Base-by-base conservation (phyloP, 208 protist genomes). In the Herpetomonas samuelpessoai region DNA sequence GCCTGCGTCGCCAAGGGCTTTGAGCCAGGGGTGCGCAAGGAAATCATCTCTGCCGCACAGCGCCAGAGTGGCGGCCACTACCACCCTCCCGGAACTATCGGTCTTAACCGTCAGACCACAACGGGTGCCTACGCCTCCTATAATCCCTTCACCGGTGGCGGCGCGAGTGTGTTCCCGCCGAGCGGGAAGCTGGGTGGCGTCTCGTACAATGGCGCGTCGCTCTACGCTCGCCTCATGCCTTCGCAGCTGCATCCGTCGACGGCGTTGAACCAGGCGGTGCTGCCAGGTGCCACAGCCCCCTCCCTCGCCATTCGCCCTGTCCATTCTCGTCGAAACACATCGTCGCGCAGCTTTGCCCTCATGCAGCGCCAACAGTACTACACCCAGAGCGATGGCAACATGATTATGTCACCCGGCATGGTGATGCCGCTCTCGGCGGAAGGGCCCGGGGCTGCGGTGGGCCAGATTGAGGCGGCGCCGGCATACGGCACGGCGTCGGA, bases 281-380 rank as follows among this genome's bases (percentile, higher is more conserved):
- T 86, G 22, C 58, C 68, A 0, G 82, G 81, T 7, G 75, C 71
- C 0, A 67, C 79, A 51, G 72, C 82, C 7, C 82, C 88, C 3
- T 79, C 81, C 30, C 65, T 94, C 16, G 35, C 54, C 12, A 64
- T 91, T 26, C 18, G 53, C 10, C 47, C 50, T 2, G 29, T 90
- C 6, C 80, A 87, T 60, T 81, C 82, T 51, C 41, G 44, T 7
- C 71, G 74, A 19, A 90, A 88, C 68, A 91, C 80, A 3, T 66
- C 72, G 1, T n/a, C 24, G 0, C 72, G 76, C 16, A 74, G 62
- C 10, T 79, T 87, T 45, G 66, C 59, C 16, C 68, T 94, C 30
- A 82, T 94, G 69, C 75, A 90, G 57, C 76, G 88, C 6, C 88
- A 94, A 54, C 84, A 90, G 72, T 91, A 92, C 66, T 94, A 90